Evolutionary conservation across 495 filamentous ascomycete species (phyloP).

Genomic region (Penicillium coffeae): DNA sequence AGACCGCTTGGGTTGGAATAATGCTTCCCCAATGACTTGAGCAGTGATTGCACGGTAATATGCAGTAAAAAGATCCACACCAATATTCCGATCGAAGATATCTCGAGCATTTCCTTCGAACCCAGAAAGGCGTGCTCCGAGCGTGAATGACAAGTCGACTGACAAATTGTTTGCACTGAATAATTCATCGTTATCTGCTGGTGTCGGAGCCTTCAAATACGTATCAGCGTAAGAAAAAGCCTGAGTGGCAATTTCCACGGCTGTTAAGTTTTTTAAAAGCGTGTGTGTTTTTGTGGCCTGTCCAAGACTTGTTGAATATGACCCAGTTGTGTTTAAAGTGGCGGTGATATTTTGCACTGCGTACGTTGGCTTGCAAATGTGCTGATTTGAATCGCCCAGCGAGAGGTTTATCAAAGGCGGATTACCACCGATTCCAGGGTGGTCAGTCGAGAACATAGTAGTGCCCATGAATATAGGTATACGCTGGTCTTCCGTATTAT

Average conservation of each 20-base stretch:
- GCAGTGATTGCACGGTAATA: background rate
- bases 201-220: background rate
- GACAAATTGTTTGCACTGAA: background rate
- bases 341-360: background rate
- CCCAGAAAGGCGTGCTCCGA: background rate
- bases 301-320: background rate
- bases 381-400: background rate
- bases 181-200: background rate
- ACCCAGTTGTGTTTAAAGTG: background rate
- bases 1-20: background rate
- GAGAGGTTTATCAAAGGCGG: background rate
- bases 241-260: background rate
- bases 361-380: background rate
- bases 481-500: background rate
- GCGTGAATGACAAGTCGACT: background rate
- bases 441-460: background rate
- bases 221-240: background rate
- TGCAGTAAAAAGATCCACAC: background rate
- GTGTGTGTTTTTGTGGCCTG: background rate
- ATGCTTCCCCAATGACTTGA: background rate
- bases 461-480: background rate
- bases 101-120: background rate
- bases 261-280: background rate
- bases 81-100: background rate
- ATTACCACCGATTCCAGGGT: background rate